These are phyloP conservation scores for Neofusicoccum laricinum DNA, from an alignment of 2,329 filamentous ascomycete genomes.

Conservation along the genomic window DNA sequence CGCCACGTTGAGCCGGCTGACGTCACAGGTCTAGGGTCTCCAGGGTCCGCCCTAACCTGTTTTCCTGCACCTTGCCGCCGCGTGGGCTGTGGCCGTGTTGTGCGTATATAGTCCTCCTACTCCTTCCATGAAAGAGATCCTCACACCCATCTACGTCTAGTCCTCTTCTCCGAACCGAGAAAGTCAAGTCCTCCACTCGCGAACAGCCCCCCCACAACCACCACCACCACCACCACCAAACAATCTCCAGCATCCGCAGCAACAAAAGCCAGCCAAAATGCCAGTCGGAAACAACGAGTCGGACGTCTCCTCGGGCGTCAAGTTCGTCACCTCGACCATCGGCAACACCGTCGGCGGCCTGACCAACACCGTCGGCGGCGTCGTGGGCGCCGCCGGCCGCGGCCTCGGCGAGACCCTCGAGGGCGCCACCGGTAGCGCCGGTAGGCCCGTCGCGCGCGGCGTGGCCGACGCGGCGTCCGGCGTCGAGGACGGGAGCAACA, in stretches of 20 bases:
- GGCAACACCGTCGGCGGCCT: constrained; percentile 48
- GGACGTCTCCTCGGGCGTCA: constrained; percentile 51
- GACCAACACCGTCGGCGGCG: constrained; percentile 26
- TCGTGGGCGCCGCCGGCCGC: constrained; percentile 48
- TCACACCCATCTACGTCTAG: background rate
- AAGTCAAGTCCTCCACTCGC: background rate
- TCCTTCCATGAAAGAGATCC: background rate
- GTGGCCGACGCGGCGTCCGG: constrained; percentile 43
- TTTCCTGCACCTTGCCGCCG: background rate
- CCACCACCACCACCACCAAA: background rate
- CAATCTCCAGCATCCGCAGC: background rate
- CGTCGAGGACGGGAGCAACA: constrained; percentile 43
- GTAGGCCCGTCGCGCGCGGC: constrained; percentile 42
- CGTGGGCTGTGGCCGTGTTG: background rate
- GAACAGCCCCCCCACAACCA: background rate
- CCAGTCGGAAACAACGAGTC: constrained; percentile 36
- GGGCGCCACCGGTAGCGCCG: constrained; percentile 43
- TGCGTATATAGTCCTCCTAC: background rate
- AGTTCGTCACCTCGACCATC: constrained; percentile 54
- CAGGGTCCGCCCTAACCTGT: constrained; percentile 5
- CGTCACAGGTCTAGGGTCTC: background rate
- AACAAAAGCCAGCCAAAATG: constrained; percentile 21
- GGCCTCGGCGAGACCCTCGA: constrained; percentile 47
- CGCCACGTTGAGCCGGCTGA: background rate
- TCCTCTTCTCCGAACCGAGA: background rate